Evolutionary conservation across 2,329 filamentous ascomycete genomes (phyloP), one percentile per base, ranked within the genome.

Genomic region (Dendrostoma leiphaemia): DNA sequence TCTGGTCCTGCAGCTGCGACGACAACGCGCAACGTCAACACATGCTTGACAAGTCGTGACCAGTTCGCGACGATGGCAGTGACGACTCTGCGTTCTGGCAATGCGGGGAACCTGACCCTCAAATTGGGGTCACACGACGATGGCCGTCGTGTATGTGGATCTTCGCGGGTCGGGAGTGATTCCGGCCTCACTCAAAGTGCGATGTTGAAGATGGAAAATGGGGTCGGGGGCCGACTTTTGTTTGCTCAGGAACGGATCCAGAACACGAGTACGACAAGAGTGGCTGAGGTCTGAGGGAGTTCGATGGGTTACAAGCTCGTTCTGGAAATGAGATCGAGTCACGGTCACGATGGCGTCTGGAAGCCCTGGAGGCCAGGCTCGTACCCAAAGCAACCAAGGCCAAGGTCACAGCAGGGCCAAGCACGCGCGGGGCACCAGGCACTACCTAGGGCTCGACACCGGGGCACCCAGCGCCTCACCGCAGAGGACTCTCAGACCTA

Each of bases 311-410:
- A 53, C 45, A 45, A 49, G 40, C 49, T 37, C 12, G 28, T 40
- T 24, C n/a, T 23, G 31, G 32, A 52, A 46, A 47, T 17, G 19
- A 51, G 41, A 21, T 56, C 38, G 38, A 54, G 54, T 56, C 54
- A 53, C 54, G 54, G 54, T 56, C 54, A 53, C 54, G 54, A 56
- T 56, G 50, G 40, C 41, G 48, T 52, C 53, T 55, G 47, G 47
- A 46, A 24, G 41, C 32, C 29, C 47, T 32, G 32, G n/a, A 24
- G 41, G 24, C 29, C 47, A 35, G 32, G n/a, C 48, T 28, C 35
- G 21, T 23, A 41, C 48, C 37, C 26, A 31, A 13, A 28, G 41
- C 50, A 32, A n/a, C 48, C 48, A 29, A 32, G 43, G 50, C 3
- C 48, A 53, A 56, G 49, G 35, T 48, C 38, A 48, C 48, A 34